Conservation (phyloP, 495 filamentous ascomycete species). For the Penicillium argentinense region DNA sequence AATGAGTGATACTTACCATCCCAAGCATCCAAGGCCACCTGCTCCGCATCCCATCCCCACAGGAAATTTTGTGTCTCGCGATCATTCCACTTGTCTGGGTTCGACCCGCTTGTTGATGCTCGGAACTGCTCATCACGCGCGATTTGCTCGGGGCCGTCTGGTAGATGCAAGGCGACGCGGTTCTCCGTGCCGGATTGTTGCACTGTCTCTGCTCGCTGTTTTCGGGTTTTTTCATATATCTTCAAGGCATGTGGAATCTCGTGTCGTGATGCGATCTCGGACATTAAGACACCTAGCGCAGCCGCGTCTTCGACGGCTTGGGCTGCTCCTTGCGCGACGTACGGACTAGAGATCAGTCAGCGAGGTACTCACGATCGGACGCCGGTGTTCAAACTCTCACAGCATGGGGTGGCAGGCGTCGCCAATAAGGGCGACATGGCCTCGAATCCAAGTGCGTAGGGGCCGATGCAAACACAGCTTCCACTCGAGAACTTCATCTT, state of each 20-base stretch:
- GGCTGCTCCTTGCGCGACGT: constrained; percentile 53
- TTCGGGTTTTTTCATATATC: constrained; percentile 50
- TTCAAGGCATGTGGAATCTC: constrained; percentile 44
- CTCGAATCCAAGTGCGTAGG: constrained; percentile 56
- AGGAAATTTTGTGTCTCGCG: constrained; percentile 45
- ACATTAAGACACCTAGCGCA: constrained; percentile 49
- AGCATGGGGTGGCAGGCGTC: constrained; percentile 72
- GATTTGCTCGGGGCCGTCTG: constrained; percentile 52
- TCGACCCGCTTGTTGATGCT: constrained; percentile 33
- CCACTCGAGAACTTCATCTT: constrained; percentile 63
- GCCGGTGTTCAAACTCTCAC: constrained; percentile 17
- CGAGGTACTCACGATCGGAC: background rate
- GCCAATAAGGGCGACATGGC: constrained; percentile 61
- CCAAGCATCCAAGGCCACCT: constrained; percentile 43
- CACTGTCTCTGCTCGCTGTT: constrained; percentile 48
- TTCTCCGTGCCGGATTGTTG: constrained; percentile 52
- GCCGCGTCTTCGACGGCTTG: constrained; percentile 56
- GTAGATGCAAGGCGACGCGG: constrained; percentile 52
- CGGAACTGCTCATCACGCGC: constrained; percentile 50
- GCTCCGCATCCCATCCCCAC: constrained; percentile 50
- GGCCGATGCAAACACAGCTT: constrained; percentile 58
- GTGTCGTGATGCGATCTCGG: constrained; percentile 32
- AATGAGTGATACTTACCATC: constrained; percentile 37
- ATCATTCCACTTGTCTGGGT: constrained; percentile 52
- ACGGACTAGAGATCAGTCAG: constrained; percentile 29